A percentile compares a stretch with the other conserved stretches of the same genome.
Evolutionary conservation across 768 basidiomycete species (phyloP).

Genomic region (Rhodosporidiobolus odoratus): DNA sequence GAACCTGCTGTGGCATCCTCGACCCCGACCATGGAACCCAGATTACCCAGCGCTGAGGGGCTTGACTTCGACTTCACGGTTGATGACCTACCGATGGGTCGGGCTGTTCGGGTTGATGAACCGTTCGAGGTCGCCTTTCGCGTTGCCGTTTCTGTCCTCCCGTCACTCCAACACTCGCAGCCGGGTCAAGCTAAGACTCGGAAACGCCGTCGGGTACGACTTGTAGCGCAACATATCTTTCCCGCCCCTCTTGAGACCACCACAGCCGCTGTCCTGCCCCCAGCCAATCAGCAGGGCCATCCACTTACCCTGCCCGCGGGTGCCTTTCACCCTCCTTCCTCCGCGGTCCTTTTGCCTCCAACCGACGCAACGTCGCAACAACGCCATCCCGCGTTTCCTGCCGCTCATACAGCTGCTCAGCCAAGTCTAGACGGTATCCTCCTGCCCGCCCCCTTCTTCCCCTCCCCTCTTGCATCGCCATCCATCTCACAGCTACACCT

Average conservation of each 20-base stretch:
- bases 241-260: too few relatives aligned
- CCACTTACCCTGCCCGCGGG: not conserved
- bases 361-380: not conserved
- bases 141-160: not conserved
- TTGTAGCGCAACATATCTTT: slow-evolving; percentile 6
- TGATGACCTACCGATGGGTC: slow-evolving; percentile 38
- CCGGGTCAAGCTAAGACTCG: accelerated
- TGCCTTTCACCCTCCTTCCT: not conserved
- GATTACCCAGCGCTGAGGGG: slow-evolving; percentile 53
- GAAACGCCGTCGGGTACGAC: not conserved
- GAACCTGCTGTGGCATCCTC: slow-evolving; percentile 31
- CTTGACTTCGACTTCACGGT: slow-evolving; percentile 54
- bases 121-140: slow-evolving; percentile 53
- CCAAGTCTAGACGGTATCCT: not conserved
- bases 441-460: not conserved
- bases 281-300: not conserved
- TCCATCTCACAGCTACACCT: not conserved
- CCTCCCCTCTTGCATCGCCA: not conserved
- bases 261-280: not conserved
- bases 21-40: slow-evolving; percentile 33
- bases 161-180: not conserved
- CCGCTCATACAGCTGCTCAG: not conserved
- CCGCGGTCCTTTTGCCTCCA: not conserved
- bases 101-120: slow-evolving; percentile 53
- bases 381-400: too few relatives aligned